Evolutionary conservation across 2,329 filamentous ascomycete species (phyloP).

Genomic region (Aspergillus sp.): DNA sequence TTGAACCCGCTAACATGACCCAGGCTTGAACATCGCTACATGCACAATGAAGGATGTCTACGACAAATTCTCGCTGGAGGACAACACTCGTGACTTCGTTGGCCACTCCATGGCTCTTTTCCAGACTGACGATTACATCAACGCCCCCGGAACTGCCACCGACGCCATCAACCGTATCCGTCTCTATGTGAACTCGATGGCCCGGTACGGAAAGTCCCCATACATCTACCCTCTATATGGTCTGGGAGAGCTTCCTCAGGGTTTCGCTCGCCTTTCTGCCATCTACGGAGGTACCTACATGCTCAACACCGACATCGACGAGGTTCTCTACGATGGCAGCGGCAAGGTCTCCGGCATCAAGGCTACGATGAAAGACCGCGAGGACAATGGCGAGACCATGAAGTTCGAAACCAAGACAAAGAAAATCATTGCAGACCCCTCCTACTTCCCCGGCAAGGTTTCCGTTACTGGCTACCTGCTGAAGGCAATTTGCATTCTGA

Average conservation of each 20-base stretch:
- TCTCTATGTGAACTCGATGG: slow-evolving; percentile 96
- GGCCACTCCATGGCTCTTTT: slow-evolving; percentile 98
- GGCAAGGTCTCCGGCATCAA: slow-evolving; percentile 93
- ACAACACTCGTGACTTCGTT: slow-evolving; percentile 88
- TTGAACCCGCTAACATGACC: slow-evolving; percentile 19
- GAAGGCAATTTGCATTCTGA: slow-evolving; percentile 95
- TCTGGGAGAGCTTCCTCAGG: slow-evolving; percentile 93
- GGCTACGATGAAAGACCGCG: slow-evolving; percentile 89
- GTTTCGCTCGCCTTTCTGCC: slow-evolving; percentile 93
- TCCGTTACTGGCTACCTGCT: slow-evolving; percentile 85
- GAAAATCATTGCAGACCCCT: slow-evolving; percentile 93
- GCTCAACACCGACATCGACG: slow-evolving; percentile 93
- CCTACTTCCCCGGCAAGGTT: slow-evolving; percentile 90
- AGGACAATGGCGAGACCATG: slow-evolving; percentile 72
- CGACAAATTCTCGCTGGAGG: slow-evolving; percentile 93
- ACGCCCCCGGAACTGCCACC: slow-evolving; percentile 67
- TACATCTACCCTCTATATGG: slow-evolving; percentile 99
- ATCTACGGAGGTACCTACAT: slow-evolving; percentile 99
- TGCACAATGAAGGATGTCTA: slow-evolving; percentile 98
- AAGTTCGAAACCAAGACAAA: slow-evolving; percentile 95
- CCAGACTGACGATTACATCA: slow-evolving; percentile 84
- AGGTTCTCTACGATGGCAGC: slow-evolving; percentile 74
- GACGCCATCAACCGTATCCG: slow-evolving; percentile 90
- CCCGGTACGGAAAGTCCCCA: slow-evolving; percentile 94
- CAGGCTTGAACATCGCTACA: slow-evolving; percentile 75